Evolutionary conservation across 2,329 filamentous ascomycete genomes (phyloP), one percentile per base, ranked within the genome.

Genomic region (Ophiostoma montium): DNA sequence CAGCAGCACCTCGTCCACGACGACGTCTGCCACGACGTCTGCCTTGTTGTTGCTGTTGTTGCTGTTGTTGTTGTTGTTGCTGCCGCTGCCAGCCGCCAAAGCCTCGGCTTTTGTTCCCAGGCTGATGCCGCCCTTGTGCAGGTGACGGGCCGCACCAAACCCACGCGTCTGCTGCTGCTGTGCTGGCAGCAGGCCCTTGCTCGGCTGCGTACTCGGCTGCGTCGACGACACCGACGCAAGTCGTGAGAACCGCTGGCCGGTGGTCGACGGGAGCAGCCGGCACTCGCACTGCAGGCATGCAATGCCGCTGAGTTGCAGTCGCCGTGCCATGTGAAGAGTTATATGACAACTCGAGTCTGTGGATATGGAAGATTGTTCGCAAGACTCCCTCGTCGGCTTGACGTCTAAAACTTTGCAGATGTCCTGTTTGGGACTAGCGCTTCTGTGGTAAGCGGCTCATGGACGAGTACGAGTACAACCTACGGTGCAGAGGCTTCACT

Each of bases 251-350:
- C 48, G 48, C 15, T 33, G 44, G 10, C 23, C 32, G 15, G 51
- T 16, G 3, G 35, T 13, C 3, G 35, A 6, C 32, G 49, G 45
- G 7, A 44, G 36, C 23, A 38, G 50, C n/a, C 48, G 48, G 4
- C 47, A 30, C 33, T 50, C 46, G 46, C 50, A 55, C 33, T 49
- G 49, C 31, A 51, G 45, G 50, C 54, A 55, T 36, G 50, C 46
- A 48, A 52, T 45, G 47, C 52, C 47, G 44, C 48, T 31, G 13
- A 49, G 12, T n/a, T 30, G 42, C 32, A 42, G 47, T 36, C 42
- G 16, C 27, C 42, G 39, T 12, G 23, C 46, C 50, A 51, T 51
- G 18, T 30, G 15, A 16, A 16, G 36, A 13, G 36, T 23, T 27
- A 27, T 27, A 27, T 27, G 23, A 8, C 23, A 27, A 27, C n/a